A percentile compares a stretch with the other conserved stretches of the same genome.
phyloP scores from a whole-genome alignment of 1,139 yeast genomes.

The Yamadazyma blattariae region DNA sequence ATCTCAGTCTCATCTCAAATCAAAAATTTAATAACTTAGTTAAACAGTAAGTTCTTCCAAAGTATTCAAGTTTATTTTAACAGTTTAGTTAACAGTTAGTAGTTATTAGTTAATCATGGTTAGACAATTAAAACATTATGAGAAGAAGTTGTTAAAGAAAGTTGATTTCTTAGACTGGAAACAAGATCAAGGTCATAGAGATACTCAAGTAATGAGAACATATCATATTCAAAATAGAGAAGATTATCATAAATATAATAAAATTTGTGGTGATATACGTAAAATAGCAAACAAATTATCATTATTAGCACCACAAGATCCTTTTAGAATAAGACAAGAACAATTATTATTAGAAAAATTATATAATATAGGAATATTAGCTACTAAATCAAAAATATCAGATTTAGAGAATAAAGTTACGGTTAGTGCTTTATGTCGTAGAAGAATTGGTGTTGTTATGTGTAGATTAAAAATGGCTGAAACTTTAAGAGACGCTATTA shows the following conservation, averaged over 20 bases:
- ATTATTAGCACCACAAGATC: conserved; percentile 79
- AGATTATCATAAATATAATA: conserved; percentile 92
- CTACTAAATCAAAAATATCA: conserved; percentile 86
- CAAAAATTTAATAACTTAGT: too few species aligned
- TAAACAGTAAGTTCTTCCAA: too few species aligned
- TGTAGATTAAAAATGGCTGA: conserved; percentile 94
- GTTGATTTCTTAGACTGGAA: conserved; percentile 98
- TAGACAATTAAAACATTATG: conserved; percentile 89
- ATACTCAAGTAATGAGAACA: conserved; percentile 90
- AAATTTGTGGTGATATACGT: conserved; percentile 85
- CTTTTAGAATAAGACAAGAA: conserved; percentile 84
- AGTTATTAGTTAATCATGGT: conserved; percentile 61
- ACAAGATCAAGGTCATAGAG: conserved; percentile 93
- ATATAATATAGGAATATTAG: conserved; percentile 80
- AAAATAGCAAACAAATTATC: conserved; percentile 85
- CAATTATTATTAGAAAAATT: conserved; percentile 81
- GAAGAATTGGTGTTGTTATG: conserved; percentile 94
- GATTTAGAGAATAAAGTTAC: conserved; percentile 89
- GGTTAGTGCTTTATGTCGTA: conserved; percentile 87
- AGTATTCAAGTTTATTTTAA: too few species aligned
- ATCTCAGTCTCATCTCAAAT: too few species aligned
- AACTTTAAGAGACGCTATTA: conserved; percentile 82
- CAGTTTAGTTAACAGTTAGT: too few species aligned
- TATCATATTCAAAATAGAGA: conserved; percentile 93
- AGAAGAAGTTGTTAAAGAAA: conserved; percentile 88